Evolutionary conservation across 2,329 filamentous ascomycete genomes (phyloP).

Genomic region (Aspergillus neoniger): DNA sequence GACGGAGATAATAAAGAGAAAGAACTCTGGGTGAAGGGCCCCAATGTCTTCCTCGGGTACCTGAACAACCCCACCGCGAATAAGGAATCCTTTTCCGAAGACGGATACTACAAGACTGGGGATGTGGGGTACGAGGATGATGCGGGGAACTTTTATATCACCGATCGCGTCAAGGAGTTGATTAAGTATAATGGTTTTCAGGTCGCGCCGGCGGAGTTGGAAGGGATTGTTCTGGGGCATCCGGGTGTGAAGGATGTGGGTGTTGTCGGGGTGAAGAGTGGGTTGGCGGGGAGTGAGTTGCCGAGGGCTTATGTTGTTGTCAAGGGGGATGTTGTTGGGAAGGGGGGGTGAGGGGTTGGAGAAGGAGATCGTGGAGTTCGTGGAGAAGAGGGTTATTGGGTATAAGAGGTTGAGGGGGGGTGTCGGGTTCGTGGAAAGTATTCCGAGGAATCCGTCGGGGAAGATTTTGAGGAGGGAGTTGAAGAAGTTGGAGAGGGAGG

Average conservation of each 20-base stretch:
- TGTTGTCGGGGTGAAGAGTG: conserved; percentile 59
- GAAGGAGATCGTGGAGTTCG: conserved; percentile 33
- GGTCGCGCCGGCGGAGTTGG: conserved; percentile 64
- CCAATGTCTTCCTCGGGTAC: conserved; percentile 76
- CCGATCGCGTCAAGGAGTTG: conserved; percentile 67
- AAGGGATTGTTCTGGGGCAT: conserved; percentile 47
- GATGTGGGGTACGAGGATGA: conserved; percentile 72
- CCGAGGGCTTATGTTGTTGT: conserved; percentile 60
- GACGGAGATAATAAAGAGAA: conserved; percentile 39
- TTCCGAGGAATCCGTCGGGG: conserved; percentile 37
- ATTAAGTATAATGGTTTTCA: conserved; percentile 66
- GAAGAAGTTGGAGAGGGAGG: conserved; percentile 20
- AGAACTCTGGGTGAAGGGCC: conserved; percentile 69
- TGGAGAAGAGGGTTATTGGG: conserved; percentile 31
- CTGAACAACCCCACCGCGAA: conserved; percentile 70
- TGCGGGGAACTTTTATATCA: conserved; percentile 76
- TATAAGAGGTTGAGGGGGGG: conserved; percentile 39
- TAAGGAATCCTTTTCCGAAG: conserved; percentile 64
- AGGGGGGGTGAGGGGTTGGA: conserved; percentile 39
- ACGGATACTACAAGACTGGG: conserved; percentile 79
- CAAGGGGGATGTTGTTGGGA: conserved; percentile 15
- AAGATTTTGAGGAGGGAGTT: conserved; percentile 34
- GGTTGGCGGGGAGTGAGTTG: conserved; percentile 60
- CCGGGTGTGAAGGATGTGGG: conserved; percentile 54
- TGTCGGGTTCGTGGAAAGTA: conserved; percentile 32